Evolutionary conservation across 1,284 basidiomycete species (phyloP).

Genomic region (Ceratobasidium sp.): DNA sequence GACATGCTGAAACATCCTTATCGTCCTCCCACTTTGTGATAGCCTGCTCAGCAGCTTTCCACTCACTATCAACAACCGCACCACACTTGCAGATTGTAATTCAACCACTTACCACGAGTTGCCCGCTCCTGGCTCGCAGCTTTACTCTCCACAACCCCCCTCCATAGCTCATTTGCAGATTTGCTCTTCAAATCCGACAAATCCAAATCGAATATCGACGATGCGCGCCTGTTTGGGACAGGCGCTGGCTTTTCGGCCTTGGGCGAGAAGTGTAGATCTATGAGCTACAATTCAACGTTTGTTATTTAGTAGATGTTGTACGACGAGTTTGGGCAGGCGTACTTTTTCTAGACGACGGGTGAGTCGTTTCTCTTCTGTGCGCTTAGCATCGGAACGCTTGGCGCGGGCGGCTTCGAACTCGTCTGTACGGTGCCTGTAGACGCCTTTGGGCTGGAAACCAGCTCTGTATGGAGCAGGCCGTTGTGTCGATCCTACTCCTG

Average conservation of each 20-base stretch:
- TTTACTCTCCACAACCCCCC: constrained; percentile 61
- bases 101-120: constrained; percentile 48
- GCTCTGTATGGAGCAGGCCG: constrained; percentile 72
- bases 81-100: too few species aligned
- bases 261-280: constrained; percentile 81
- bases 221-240: constrained; percentile 59
- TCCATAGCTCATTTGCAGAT: constrained; percentile 71
- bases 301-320: neutral
- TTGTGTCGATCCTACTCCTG: constrained; percentile 51
- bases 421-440: constrained; percentile 76
- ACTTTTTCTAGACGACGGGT: constrained; percentile 84
- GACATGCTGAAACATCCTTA: constrained; percentile 76
- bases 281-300: constrained; percentile 58
- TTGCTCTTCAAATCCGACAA: constrained; percentile 64
- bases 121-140: constrained; percentile 48
- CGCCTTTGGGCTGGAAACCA: constrained; percentile 84
- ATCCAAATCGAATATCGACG: constrained; percentile 75
- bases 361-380: constrained; percentile 81
- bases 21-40: constrained; percentile 98
- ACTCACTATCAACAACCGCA: neutral
- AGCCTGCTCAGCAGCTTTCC: constrained; percentile 81
- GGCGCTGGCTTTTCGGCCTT: constrained; percentile 20
- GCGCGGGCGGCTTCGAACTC: constrained; percentile 75
- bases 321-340: constrained; percentile 31
- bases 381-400: constrained; percentile 65